Evolutionary conservation across 1,139 yeast genomes (phyloP).

Genomic region (Candida pseudoviswanathii): DNA sequence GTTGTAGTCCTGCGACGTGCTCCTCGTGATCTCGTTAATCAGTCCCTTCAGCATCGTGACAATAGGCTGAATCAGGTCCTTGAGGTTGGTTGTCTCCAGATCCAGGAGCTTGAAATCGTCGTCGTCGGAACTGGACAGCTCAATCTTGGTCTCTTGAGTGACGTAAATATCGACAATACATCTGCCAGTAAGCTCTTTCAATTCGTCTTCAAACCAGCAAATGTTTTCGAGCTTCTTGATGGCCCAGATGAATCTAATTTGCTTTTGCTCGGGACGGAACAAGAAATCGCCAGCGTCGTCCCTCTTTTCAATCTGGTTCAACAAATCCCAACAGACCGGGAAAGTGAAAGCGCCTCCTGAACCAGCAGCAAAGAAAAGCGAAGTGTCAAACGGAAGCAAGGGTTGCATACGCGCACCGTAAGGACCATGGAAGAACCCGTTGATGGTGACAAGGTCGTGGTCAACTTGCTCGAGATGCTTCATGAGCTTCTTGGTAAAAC

Average conservation of each 20-base stretch:
- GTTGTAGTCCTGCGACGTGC: constrained; percentile 7
- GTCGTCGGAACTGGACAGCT: not conserved
- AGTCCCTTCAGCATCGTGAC: not conserved
- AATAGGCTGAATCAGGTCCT: not conserved
- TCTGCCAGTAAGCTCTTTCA: constrained; percentile 28
- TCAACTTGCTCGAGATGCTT: constrained; percentile 15
- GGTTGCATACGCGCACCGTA: constrained; percentile 48
- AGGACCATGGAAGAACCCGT: constrained; percentile 45
- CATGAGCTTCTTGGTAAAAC: constrained; percentile 44
- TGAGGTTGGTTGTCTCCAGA: not conserved
- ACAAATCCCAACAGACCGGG: constrained; percentile 46
- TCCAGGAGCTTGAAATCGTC: not conserved
- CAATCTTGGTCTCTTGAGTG: constrained; percentile 17
- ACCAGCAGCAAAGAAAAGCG: constrained; percentile 46
- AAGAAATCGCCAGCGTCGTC: constrained; percentile 32
- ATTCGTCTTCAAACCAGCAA: constrained; percentile 40
- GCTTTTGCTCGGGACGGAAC: constrained; percentile 31
- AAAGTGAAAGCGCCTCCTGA: constrained; percentile 50
- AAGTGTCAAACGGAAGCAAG: constrained; percentile 42
- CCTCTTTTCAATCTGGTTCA: constrained; percentile 27
- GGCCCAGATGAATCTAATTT: constrained; percentile 38
- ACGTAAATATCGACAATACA: constrained; percentile 25
- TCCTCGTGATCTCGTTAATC: constrained; percentile 1
- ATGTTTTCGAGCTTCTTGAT: constrained; percentile 30
- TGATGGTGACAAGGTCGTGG: constrained; percentile 20